phyloP scores from a whole-genome alignment of 148 eudicot genomes.

The Agrostemma githago region DNA sequence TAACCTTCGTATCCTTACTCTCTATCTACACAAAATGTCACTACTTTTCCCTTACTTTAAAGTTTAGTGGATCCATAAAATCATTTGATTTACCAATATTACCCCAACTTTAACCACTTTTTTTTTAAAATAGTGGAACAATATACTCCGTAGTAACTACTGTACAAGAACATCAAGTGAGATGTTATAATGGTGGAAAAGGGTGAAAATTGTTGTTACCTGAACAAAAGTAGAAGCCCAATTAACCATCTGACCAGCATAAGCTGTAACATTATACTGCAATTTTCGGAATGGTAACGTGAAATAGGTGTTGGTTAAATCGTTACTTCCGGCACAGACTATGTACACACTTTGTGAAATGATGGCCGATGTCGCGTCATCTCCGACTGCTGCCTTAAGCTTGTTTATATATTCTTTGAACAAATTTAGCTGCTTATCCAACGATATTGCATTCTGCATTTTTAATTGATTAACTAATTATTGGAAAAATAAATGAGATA shows the following conservation, averaged over 20 bases:
- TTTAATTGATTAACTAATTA: no score
- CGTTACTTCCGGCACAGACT: slow-evolving; percentile 32
- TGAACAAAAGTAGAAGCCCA: slow-evolving; percentile 30
- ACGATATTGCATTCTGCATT: slow-evolving; percentile 23
- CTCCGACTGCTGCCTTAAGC: slow-evolving; percentile 29
- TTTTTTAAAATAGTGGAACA: no score
- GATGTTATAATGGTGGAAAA: neutral
- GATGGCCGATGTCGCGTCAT: slow-evolving; percentile 22
- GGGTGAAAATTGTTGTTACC: slow-evolving; percentile 11
- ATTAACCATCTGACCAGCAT: slow-evolving; percentile 19
- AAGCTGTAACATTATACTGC: slow-evolving; percentile 16
- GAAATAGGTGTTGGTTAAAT: slow-evolving; percentile 30
- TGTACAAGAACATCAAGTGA: no score
- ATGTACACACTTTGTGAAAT: slow-evolving; percentile 28
- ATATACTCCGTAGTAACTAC: no score
- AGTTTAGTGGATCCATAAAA: no score
- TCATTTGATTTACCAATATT: no score
- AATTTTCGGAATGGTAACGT: slow-evolving; percentile 18
- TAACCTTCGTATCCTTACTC: no score
- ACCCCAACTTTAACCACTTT: no score
- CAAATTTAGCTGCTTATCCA: slow-evolving; percentile 24
- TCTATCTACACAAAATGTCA: no score
- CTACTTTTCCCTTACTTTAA: no score
- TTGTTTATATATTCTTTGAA: slow-evolving; percentile 29
- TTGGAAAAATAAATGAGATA: no score